phyloP scores from a whole-genome alignment of 164 flowering plant genomes.

The Piper longum region DNA sequence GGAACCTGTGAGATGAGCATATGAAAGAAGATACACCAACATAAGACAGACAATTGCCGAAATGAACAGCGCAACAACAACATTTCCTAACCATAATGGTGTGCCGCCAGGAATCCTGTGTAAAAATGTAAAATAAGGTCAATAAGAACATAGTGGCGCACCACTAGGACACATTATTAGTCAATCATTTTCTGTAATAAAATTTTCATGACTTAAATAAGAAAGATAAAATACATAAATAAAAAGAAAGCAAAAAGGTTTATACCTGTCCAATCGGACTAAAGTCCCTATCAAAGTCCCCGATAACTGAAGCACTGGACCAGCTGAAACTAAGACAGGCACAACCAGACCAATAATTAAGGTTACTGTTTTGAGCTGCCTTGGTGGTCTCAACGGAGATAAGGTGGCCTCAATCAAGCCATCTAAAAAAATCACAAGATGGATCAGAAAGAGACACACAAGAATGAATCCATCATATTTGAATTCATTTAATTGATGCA shows the following conservation, averaged over 20 bases:
- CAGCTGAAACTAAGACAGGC: slow-evolving; percentile 64
- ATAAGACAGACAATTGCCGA: slow-evolving; percentile 55
- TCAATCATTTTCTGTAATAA: not conserved
- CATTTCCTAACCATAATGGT: slow-evolving; percentile 77
- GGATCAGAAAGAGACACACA: not conserved
- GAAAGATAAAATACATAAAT: not conserved
- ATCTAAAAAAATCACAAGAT: slow-evolving; percentile 33
- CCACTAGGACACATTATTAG: not conserved
- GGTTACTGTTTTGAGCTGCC: slow-evolving; percentile 70
- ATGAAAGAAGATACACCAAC: slow-evolving; percentile 73
- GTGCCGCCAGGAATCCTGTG: slow-evolving; percentile 78
- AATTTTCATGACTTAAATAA: too few species aligned
- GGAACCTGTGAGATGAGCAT: slow-evolving; percentile 82
- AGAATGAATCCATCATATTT: slow-evolving; percentile 2
- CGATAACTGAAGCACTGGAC: slow-evolving; percentile 41
- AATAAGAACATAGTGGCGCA: not conserved
- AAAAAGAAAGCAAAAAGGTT: not conserved
- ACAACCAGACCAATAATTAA: slow-evolving; percentile 47
- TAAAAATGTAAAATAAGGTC: slow-evolving; percentile 1
- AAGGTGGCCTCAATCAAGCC: slow-evolving; percentile 93
- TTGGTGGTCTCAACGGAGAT: slow-evolving; percentile 61
- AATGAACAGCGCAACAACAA: slow-evolving; percentile 38
- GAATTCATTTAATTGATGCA: not conserved
- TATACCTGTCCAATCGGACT: slow-evolving; percentile 71
- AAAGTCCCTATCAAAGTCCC: slow-evolving; percentile 40